Percentiles rank a stretch among this genome's conserved stretches.
These are phyloP conservation scores for Mikania micrantha DNA, from an alignment of 129 eudicot genomes.

Conservation along the genomic window DNA sequence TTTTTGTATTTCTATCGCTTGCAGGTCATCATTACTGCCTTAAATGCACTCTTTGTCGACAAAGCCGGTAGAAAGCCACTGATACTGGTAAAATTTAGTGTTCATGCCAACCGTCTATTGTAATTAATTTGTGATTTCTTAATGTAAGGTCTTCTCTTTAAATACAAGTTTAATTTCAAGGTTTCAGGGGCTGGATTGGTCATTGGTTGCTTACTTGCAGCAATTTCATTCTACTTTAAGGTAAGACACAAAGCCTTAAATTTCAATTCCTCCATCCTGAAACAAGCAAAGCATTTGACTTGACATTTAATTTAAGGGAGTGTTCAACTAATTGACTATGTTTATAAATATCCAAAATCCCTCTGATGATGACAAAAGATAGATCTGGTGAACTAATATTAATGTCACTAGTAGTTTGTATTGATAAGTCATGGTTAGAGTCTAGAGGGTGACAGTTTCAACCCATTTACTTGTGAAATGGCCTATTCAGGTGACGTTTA, in stretches of 20 bases:
- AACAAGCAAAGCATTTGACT: neutral
- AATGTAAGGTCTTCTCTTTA: neutral
- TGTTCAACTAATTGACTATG: neutral
- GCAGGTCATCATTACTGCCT: slow-evolving; percentile 60
- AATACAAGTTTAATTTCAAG: slow-evolving; percentile 25
- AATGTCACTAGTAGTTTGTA: neutral
- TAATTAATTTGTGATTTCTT: neutral
- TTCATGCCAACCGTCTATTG: neutral
- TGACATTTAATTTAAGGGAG: neutral
- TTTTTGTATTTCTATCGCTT: neutral
- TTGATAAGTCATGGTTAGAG: slow-evolving; percentile 1
- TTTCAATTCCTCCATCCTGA: neutral
- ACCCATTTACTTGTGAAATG: neutral
- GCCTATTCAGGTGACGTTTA: neutral
- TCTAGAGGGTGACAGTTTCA: neutral
- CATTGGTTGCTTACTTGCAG: slow-evolving; percentile 64
- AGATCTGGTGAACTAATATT: neutral
- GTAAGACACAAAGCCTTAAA: slow-evolving; percentile 19
- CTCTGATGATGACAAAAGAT: neutral
- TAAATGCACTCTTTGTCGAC: slow-evolving; percentile 70
- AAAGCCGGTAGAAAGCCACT: slow-evolving; percentile 96
- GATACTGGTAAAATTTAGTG: slow-evolving; percentile 48
- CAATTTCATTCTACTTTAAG: slow-evolving; percentile 70
- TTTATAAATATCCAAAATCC: neutral
- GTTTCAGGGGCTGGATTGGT: slow-evolving; percentile 80